Evolutionary conservation across 2,329 filamentous ascomycete species (phyloP), one percentile per base, ranked within the genome.

Genomic region (Neobulgaria alba): DNA sequence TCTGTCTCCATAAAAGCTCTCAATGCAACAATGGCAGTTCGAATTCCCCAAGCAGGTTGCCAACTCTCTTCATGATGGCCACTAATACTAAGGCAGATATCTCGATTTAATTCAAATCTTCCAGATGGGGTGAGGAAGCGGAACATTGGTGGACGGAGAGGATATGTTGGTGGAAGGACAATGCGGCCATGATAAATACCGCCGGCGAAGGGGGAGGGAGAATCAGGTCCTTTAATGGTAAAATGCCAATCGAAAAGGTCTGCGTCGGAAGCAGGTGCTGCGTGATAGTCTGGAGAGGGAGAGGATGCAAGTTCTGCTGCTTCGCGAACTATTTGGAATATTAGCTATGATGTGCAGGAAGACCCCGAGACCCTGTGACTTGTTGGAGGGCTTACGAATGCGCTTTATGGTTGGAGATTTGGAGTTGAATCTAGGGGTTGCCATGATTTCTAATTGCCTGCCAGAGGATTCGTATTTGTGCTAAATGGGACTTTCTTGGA

Each of bases 161-260:
- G 92, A 63, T 98, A 98, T 2, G 83, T 78, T 0, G 88, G 76
- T 1, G 92, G 92, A 1, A 98, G 78, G 29, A 89, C 75, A 61
- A 98, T 96, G 57, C 90, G 87, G 43, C 92, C 92, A 64, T 98
- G 92, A 68, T 96, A 98, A 57, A 95, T 76, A 35, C 92, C 92
- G 21, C 72, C 68, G 1, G 49, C 41, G 39, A 50, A 58, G 4
- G 49, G 37, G 29, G 81, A 77, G 7, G 23, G 23, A 0, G 87
- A 89, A 21, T 90, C 90, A 0, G 90, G 89, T 0, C 92, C 92
- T 38, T 82, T 79, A n/a, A 98, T 72, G 0, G 92, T 98, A 66
- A 96, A 98, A 68, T 98, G 92, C 92, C 92, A 98, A 65, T 96
- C 89, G 66, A 95, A 95, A 39, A 98, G 79, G 64, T 96, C 88